These are phyloP conservation scores for Lizanozyma gosingica DNA, from an alignment of 1,139 yeast genomes.

Conservation along the genomic window DNA sequence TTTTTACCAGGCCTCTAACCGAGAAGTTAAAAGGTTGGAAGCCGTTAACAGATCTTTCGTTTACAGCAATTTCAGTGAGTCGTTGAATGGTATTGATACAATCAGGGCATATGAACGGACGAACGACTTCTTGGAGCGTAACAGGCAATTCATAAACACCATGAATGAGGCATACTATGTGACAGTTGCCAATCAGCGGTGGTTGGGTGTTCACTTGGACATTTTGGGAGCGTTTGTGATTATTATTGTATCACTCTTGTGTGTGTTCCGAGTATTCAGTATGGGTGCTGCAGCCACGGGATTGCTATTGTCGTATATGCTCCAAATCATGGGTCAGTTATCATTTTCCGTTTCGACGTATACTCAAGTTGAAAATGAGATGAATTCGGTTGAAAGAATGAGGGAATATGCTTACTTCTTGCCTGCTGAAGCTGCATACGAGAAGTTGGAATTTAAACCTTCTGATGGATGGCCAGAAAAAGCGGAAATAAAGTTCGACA, in stretches of 20 bases:
- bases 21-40: conserved; percentile 34
- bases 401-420: conserved; percentile 51
- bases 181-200: conserved; percentile 35
- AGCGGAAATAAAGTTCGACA: conserved; percentile 45
- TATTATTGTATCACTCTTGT: conserved; percentile 45
- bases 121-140: conserved; percentile 22
- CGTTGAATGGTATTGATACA: conserved; percentile 36
- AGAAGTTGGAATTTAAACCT: conserved; percentile 15
- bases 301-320: conserved; percentile 53
- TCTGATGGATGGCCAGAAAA: conserved; percentile 25
- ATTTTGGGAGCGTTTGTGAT: conserved; percentile 21
- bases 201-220: conserved; percentile 36
- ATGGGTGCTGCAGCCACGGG: conserved; percentile 65
- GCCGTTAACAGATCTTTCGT: conserved; percentile 29
- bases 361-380: conserved; percentile 70
- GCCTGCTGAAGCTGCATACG: conserved; percentile 33
- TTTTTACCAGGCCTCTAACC: conserved; percentile 41
- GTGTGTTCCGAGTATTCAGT: conserved; percentile 55
- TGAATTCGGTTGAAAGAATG: conserved; percentile 79
- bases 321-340: conserved; percentile 40
- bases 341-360: conserved; percentile 41
- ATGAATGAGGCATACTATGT: conserved; percentile 39
- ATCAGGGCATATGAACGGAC: conserved; percentile 30
- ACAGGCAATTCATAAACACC: conserved; percentile 24
- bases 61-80: conserved; percentile 36